Conservation (phyloP, 768 basidiomycete genomes). For the Pholiota conissans region DNA sequence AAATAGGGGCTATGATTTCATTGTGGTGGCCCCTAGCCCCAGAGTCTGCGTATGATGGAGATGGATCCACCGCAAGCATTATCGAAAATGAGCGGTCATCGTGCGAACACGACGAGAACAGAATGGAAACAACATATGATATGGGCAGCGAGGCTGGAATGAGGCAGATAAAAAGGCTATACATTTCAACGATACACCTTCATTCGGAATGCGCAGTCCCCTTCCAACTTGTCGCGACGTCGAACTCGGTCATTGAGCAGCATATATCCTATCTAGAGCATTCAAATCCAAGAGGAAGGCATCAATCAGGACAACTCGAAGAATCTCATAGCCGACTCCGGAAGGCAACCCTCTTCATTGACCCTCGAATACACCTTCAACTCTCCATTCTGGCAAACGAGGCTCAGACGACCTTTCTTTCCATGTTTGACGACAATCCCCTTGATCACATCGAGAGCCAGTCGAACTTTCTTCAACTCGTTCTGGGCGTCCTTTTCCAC, state of each 20-base stretch:
- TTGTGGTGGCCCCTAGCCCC: background rate
- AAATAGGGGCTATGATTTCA: background rate
- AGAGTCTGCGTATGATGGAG: too few species aligned
- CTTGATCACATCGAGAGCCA: conserved; percentile 43
- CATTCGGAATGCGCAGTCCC: too few species aligned
- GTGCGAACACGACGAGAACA: background rate
- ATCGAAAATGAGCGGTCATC: too few species aligned
- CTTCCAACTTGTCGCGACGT: too few species aligned
- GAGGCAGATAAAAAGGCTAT: too few species aligned
- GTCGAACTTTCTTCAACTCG: conserved; percentile 36
- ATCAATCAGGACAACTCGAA: conserved; percentile 24
- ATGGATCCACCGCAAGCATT: too few species aligned
- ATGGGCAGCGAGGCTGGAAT: too few species aligned
- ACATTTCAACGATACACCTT: too few species aligned
- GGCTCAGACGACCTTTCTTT: conserved; percentile 48
- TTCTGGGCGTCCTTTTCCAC: conserved; percentile 33
- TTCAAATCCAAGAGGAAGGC: background rate
- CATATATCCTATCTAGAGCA: too few species aligned
- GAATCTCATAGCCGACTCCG: conserved; percentile 39
- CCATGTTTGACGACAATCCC: conserved; percentile 52
- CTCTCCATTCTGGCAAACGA: conserved; percentile 49
- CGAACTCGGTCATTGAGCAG: too few species aligned
- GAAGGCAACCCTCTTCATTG: conserved; percentile 41
- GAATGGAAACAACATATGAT: too few species aligned
- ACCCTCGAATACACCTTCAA: conserved; percentile 53